phyloP scores from a whole-genome alignment of 331 rosid genomes.

The Stylosanthes scabra region DNA sequence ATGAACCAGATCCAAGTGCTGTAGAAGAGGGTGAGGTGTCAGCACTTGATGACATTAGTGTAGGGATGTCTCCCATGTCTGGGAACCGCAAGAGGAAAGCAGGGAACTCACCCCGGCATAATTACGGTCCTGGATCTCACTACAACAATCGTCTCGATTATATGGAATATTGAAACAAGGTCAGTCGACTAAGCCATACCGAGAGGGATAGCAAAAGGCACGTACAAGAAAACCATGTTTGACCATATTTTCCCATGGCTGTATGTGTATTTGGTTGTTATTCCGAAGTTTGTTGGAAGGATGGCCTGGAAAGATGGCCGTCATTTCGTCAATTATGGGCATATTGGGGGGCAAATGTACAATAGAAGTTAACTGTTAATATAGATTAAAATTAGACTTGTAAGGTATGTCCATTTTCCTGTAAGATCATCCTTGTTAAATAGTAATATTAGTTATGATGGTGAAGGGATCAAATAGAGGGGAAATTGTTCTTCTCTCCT shows the following conservation, averaged over 20 bases:
- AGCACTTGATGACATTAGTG: slow-evolving; percentile 46
- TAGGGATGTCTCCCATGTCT: slow-evolving; percentile 68
- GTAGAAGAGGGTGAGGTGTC: slow-evolving; percentile 94
- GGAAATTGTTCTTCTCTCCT: slow-evolving; percentile 20
- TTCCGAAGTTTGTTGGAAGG: slow-evolving; percentile 36
- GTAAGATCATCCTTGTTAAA: slow-evolving; percentile 32
- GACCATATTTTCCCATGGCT: slow-evolving; percentile 35
- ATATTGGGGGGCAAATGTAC: slow-evolving; percentile 35
- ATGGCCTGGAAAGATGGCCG: slow-evolving; percentile 36
- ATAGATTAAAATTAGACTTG: slow-evolving; percentile 40
- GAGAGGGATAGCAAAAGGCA: slow-evolving; percentile 74
- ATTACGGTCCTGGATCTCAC: slow-evolving; percentile 53
- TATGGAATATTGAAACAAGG: slow-evolving; percentile 64
- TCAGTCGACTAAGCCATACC: slow-evolving; percentile 53
- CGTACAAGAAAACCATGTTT: slow-evolving; percentile 63
- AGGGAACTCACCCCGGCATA: slow-evolving; percentile 69
- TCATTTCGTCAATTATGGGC: slow-evolving; percentile 38
- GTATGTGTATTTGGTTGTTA: background rate
- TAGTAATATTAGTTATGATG: slow-evolving; percentile 26
- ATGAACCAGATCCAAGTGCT: slow-evolving; percentile 59
- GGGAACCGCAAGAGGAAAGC: slow-evolving; percentile 79
- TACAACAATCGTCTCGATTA: slow-evolving; percentile 55
- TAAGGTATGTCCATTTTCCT: slow-evolving; percentile 41
- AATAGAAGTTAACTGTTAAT: slow-evolving; percentile 28
- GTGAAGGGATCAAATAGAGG: slow-evolving; percentile 3